Evolutionary conservation across 129 eudicot species (phyloP), one percentile per base, ranked within the genome.

Genomic region (Helianthus tuberosus): DNA sequence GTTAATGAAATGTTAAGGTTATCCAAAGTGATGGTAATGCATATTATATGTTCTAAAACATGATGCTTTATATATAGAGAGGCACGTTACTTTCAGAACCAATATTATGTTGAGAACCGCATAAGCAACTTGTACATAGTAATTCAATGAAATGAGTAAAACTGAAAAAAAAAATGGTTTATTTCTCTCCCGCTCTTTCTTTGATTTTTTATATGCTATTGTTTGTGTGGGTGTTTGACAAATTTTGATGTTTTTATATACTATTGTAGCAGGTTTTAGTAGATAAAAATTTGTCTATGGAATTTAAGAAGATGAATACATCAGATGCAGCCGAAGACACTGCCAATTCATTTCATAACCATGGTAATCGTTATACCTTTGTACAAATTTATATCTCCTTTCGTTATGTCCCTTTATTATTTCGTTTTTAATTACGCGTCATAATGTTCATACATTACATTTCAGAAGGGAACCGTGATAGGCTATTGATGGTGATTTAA

Each of bases 321-420:
- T 64, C 82, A 79, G 46, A 68, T 54, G 82, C 74, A 43, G 82
- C 82, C 44, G 82, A 79, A 71, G 78, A 79, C 46, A 79, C 82
- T 55, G 82, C 82, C 27, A 79, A 79, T 64, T 79, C 82, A 12
- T 72, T 71, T 64, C 82, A 52, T 27, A 64, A 65, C 68, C 68
- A 72, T 66, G 82, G 78, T 79, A 64, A 4, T 39, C 44, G 14
- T 13, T 1, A 1, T 16, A 11, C 0, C 23, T 12, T 48, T 58
- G 13, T 55, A 69, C n/a, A 20, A 8, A 29, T 11, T 36, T 59
- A 49, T 59, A 46, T 0, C 8, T 5, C 9, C 25, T 47, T 39
- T 66, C 49, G 4, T 38, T 38, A 38, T 38, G 43, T 4, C 6
- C 43, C 43, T 4, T 38, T 4, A 0, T 39, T 39, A 7, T 39